A percentile compares a stretch with the other conserved stretches of the same genome.
Conservation (phyloP, 805 yeast species). For the Cyberlindnera samutprakarnensis region DNA sequence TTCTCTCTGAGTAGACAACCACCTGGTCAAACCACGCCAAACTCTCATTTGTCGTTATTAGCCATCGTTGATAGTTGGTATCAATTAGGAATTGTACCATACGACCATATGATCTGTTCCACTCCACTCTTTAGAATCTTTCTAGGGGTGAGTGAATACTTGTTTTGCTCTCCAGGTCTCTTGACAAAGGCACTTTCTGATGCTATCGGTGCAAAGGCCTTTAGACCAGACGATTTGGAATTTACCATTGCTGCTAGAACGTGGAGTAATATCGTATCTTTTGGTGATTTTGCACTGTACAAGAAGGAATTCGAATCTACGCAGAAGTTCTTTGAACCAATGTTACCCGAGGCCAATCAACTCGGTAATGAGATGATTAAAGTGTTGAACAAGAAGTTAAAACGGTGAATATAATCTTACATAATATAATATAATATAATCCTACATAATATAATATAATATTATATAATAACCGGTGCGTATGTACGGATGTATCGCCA, state of each 20-base stretch:
- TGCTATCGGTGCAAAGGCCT: conserved; percentile 56
- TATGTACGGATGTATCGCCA: too few relatives aligned
- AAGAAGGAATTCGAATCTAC: conserved; percentile 66
- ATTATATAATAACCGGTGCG: too few relatives aligned
- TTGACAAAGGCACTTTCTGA: conserved; percentile 76
- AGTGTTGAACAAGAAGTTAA: conserved; percentile 28
- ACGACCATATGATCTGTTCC: conserved; percentile 94
- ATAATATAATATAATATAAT: too few relatives aligned
- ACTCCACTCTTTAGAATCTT: conserved; percentile 91
- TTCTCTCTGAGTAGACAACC: conserved; percentile 75
- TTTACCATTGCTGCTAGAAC: conserved; percentile 82
- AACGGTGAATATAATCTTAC: not conserved
- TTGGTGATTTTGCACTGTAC: conserved; percentile 71
- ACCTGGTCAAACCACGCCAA: conserved; percentile 56
- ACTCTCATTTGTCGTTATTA: conserved; percentile 81
- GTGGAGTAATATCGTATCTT: conserved; percentile 78
- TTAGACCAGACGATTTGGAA: conserved; percentile 85
- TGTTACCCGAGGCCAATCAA: conserved; percentile 80
- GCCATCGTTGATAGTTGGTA: conserved; percentile 95
- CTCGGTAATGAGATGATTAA: conserved; percentile 93
- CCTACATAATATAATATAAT: too few relatives aligned
- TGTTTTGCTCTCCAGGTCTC: conserved; percentile 77
- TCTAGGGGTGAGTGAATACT: conserved; percentile 87
- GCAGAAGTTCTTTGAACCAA: conserved; percentile 77
- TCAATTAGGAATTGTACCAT: conserved; percentile 77